These are phyloP conservation scores for Fistulina hepatica DNA, from an alignment of 1,284 basidiomycete genomes.

Conservation along the genomic window DNA sequence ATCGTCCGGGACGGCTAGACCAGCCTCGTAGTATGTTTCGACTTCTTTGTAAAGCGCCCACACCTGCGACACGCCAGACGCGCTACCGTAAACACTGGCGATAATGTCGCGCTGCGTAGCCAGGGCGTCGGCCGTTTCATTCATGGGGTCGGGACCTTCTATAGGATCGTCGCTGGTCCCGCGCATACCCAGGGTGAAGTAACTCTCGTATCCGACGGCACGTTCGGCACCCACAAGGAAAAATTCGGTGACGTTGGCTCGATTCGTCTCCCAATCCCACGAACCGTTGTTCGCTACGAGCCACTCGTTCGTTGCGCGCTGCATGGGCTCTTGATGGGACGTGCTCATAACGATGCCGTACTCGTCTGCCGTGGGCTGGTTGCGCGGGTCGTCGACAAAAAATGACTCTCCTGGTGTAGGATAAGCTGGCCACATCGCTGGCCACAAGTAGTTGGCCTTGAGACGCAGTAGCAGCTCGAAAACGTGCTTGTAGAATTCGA, in stretches of 20 bases:
- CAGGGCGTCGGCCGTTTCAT: constrained; percentile 5
- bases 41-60: constrained; percentile 64
- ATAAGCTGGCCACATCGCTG: constrained; percentile 26
- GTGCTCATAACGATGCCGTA: constrained; percentile 66
- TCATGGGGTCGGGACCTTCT: constrained; percentile 3
- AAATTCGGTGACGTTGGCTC: constrained; percentile 7
- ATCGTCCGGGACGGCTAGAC: constrained; percentile 44
- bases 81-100: constrained; percentile 8
- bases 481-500: constrained; percentile 43
- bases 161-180: constrained; percentile 3
- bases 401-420: constrained; percentile 6
- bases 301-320: constrained; percentile 11
- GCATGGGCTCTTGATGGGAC: constrained; percentile 11
- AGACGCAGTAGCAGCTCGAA: constrained; percentile 56
- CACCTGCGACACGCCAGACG: constrained; percentile 35
- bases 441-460: constrained; percentile 66
- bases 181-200: constrained; percentile 10
- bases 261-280: constrained; percentile 8
- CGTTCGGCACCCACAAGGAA: constrained; percentile 7
- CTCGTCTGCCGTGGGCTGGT: constrained; percentile 52
- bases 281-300: constrained; percentile 3
- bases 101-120: constrained; percentile 7
- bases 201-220: constrained; percentile 7
- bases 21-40: constrained; percentile 54
- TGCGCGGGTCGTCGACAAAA: constrained; percentile 49